phyloP scores from a whole-genome alignment of 129 eudicot species.

The Saposhnikovia divaricata region DNA sequence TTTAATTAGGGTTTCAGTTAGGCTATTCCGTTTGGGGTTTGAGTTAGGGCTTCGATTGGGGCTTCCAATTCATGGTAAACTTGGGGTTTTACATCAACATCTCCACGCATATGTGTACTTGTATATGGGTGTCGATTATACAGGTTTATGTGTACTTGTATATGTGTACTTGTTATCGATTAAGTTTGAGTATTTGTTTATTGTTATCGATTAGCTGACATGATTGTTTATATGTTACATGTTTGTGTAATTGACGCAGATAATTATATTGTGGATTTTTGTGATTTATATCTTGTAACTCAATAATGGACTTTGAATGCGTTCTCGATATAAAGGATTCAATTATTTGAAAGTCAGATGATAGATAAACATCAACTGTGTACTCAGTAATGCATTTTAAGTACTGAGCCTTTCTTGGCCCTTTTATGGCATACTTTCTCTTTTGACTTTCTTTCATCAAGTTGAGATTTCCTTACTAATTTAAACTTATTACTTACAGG shows the following conservation, averaged over 20 bases:
- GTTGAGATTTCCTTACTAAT: background rate
- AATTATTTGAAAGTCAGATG: background rate
- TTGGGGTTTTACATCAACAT: no score
- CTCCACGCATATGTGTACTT: no score
- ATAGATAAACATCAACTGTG: constrained; percentile 5
- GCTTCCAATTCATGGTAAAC: no score
- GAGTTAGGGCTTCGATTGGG: no score
- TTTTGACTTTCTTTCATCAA: background rate
- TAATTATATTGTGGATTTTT: background rate
- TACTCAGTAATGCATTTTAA: background rate
- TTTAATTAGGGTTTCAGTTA: no score
- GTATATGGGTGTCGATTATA: no score
- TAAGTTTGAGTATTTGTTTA: no score
- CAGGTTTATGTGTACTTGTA: no score
- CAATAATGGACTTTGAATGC: background rate
- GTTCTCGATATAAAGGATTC: background rate
- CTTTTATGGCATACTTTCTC: background rate
- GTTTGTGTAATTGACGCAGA: background rate
- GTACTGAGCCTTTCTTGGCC: background rate
- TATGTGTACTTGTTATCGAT: no score
- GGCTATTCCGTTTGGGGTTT: no score
- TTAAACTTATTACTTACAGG: constrained; percentile 34
- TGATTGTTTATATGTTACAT: background rate
- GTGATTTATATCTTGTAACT: background rate
- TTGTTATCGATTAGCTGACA: no score